phyloP scores from a whole-genome alignment of 768 basidiomycete species.

The Suillus subalutaceus region DNA sequence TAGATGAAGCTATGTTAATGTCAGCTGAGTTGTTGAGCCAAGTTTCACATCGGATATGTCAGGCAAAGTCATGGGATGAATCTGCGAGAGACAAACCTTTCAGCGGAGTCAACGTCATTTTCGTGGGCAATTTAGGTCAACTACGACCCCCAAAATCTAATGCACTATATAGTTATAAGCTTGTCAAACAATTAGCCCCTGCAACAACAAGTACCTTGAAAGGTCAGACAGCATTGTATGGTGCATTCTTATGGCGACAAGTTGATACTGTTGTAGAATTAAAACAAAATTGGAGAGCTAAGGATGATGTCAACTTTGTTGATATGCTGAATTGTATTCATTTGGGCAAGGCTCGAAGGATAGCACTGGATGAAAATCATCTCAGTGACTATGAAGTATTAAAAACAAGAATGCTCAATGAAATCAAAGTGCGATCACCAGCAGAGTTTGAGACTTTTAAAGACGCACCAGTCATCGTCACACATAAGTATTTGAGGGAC shows the following conservation, averaged over 20 bases:
- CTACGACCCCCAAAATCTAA: neutral
- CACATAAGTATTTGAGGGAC: neutral
- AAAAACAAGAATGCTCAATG: neutral
- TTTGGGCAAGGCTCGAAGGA: neutral
- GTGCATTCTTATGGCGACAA: no score
- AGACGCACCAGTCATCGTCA: neutral
- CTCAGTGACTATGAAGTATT: neutral
- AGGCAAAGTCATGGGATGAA: neutral
- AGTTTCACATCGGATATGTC: neutral
- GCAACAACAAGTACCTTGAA: no score
- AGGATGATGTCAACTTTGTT: constrained; percentile 24
- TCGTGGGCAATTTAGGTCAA: neutral
- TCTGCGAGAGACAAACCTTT: neutral
- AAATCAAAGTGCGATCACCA: fast-evolving
- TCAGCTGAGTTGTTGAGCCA: neutral
- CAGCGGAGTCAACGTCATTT: neutral
- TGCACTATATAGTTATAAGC: no score
- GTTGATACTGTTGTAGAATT: no score
- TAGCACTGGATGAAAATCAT: no score
- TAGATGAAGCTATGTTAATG: neutral
- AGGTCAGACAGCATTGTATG: no score
- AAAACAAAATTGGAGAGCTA: no score
- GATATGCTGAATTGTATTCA: neutral
- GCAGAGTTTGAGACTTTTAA: neutral
- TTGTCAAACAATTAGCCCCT: no score